A percentile compares a stretch with the other conserved stretches of the same genome.
Evolutionary conservation across 2,329 filamentous ascomycete genomes (phyloP).

Genomic region (Penicillium sclerotiorum): DNA sequence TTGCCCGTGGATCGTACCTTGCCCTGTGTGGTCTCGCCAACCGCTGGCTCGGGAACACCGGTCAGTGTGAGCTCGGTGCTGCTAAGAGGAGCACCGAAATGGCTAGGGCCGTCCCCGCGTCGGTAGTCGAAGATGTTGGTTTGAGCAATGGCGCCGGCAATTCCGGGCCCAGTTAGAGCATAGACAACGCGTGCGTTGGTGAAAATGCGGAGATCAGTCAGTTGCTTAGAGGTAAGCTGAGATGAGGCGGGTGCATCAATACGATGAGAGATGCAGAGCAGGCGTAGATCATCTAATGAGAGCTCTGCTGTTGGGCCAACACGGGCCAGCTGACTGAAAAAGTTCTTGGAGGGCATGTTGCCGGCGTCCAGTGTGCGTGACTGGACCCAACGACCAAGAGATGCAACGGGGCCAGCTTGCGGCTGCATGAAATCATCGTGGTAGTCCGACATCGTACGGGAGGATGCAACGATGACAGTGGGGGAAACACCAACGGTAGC

Average conservation of each 20-base stretch:
- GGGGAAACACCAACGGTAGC: slow-evolving; percentile 76
- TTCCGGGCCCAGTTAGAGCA: slow-evolving; percentile 75
- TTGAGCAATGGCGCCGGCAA: slow-evolving; percentile 89
- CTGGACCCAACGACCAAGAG: slow-evolving; percentile 71
- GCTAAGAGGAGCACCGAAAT: slow-evolving; percentile 82
- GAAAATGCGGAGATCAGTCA: slow-evolving; percentile 82
- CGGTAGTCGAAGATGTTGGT: slow-evolving; percentile 88
- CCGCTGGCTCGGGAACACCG: slow-evolving; percentile 36
- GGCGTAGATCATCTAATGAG: slow-evolving; percentile 69
- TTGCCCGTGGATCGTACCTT: slow-evolving; percentile 56
- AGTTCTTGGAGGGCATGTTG: slow-evolving; percentile 68
- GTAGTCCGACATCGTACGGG: slow-evolving; percentile 69
- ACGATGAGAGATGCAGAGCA: slow-evolving; percentile 78
- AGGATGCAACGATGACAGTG: slow-evolving; percentile 78
- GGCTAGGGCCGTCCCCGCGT: slow-evolving; percentile 51
- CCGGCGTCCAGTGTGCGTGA: slow-evolving; percentile 71
- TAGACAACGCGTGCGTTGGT: slow-evolving; percentile 81
- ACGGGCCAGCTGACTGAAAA: slow-evolving; percentile 54
- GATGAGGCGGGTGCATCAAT: slow-evolving; percentile 63
- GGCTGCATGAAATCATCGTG: slow-evolving; percentile 65
- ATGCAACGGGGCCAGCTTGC: slow-evolving; percentile 65
- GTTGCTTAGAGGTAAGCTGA: slow-evolving; percentile 66
- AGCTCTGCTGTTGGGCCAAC: slow-evolving; percentile 44
- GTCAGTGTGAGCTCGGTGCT: slow-evolving; percentile 74
- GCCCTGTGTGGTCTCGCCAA: slow-evolving; percentile 54